These are phyloP conservation scores for Xylaria sp. DNA, from an alignment of 2,329 filamentous ascomycete genomes.

Conservation along the genomic window DNA sequence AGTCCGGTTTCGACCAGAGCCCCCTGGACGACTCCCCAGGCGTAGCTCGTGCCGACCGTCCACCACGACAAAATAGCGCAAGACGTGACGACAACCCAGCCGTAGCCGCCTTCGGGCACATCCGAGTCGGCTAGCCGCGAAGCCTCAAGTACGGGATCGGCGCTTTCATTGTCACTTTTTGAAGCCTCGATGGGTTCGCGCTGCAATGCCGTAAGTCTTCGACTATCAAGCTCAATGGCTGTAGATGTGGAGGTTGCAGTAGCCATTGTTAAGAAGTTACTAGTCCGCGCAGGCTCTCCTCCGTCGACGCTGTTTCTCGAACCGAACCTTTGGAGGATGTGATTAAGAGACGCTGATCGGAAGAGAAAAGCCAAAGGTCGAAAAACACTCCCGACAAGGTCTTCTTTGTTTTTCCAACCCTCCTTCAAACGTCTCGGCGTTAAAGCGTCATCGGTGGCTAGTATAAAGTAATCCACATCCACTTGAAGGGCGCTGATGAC, in stretches of 20 bases:
- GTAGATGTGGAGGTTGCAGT: conserved; percentile 33
- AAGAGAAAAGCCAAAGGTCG: background rate
- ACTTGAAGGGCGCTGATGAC: conserved; percentile 25
- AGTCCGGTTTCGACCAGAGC: conserved; percentile 35
- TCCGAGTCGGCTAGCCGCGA: conserved; percentile 38
- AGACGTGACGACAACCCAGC: conserved; percentile 36
- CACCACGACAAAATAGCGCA: conserved; percentile 39
- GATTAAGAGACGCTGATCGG: background rate
- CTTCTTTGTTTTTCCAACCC: background rate
- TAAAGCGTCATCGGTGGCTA: background rate
- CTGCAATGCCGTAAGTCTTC: conserved; percentile 17
- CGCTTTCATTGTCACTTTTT: conserved; percentile 12
- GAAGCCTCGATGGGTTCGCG: conserved; percentile 29
- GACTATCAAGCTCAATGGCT: conserved; percentile 28
- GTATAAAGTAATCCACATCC: conserved; percentile 20
- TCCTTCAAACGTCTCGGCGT: background rate
- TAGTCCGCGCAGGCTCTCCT: background rate
- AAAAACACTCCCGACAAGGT: background rate
- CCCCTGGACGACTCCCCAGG: conserved; percentile 36
- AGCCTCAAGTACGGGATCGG: conserved; percentile 36
- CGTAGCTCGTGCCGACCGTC: conserved; percentile 38
- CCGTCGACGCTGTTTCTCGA: background rate
- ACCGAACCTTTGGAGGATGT: background rate
- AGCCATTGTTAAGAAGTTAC: conserved; percentile 23
- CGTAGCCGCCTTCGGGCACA: conserved; percentile 39